A percentile compares a stretch with the other conserved stretches of the same genome.
These are phyloP conservation scores for Leucocoprinus birnbaumii DNA, from an alignment of 768 basidiomycete genomes.

Conservation along the genomic window DNA sequence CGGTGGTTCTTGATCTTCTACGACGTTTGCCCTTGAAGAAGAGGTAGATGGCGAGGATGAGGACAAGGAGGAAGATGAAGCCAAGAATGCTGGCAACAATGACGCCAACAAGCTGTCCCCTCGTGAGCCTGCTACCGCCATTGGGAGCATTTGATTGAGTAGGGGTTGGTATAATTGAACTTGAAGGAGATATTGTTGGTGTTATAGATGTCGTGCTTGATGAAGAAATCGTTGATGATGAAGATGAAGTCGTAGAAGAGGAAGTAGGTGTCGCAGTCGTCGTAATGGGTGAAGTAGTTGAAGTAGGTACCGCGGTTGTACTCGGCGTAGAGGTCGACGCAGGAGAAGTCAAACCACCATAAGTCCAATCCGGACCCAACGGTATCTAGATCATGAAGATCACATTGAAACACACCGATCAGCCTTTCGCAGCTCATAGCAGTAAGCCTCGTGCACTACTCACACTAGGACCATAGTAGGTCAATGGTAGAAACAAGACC, in stretches of 20 bases:
- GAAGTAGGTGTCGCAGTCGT: constrained; percentile 17
- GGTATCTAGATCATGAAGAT: constrained; percentile 54
- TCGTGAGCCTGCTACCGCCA: constrained; percentile 23
- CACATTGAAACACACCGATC: not conserved
- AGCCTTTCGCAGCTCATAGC: not conserved
- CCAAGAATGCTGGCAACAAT: constrained; percentile 61
- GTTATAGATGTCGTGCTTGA: constrained; percentile 21
- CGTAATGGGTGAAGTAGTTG: constrained; percentile 22
- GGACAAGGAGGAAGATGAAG: constrained; percentile 53
- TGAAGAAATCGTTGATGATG: constrained; percentile 26
- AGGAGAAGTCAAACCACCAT: constrained; percentile 73
- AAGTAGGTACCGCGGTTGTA: constrained; percentile 28
- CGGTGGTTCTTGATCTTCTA: constrained; percentile 26
- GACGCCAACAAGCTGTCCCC: constrained; percentile 49
- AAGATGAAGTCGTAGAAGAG: constrained; percentile 20
- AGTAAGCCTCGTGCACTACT: constrained; percentile 28
- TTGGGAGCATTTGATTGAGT: constrained; percentile 14
- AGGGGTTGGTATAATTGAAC: constrained; percentile 17
- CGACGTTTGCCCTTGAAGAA: constrained; percentile 46
- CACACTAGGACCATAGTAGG: constrained; percentile 82
- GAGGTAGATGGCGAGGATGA: constrained; percentile 42
- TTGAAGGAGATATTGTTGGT: constrained; percentile 25
- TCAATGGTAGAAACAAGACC: constrained; percentile 64
- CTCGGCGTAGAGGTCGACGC: constrained; percentile 25
- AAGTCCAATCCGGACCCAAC: constrained; percentile 67